A percentile compares a stretch with the other conserved stretches of the same genome.
phyloP scores from a whole-genome alignment of 768 basidiomycete genomes.

The Boletus edulis region DNA sequence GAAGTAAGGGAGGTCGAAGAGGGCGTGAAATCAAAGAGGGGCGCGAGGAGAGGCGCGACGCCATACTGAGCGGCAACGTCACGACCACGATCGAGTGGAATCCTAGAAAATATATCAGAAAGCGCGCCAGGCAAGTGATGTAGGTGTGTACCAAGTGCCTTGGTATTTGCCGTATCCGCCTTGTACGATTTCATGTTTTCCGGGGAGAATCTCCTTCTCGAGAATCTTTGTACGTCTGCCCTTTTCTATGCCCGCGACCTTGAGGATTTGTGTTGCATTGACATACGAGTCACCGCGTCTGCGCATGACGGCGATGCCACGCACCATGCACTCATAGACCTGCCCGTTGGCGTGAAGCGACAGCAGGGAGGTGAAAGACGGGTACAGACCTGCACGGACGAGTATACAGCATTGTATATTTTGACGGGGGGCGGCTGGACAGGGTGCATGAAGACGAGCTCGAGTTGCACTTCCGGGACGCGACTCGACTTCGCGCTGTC shows the following conservation, averaged over 20 bases:
- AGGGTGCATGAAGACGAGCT: constrained; percentile 15
- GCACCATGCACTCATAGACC: constrained; percentile 98
- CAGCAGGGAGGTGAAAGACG: neutral
- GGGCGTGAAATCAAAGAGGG: constrained; percentile 92
- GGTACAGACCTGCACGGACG: constrained; percentile 70
- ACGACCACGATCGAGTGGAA: constrained; percentile 90
- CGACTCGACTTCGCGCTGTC: no score
- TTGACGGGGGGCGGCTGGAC: constrained; percentile 58
- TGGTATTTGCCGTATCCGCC: constrained; percentile 99
- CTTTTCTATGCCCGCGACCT: constrained; percentile 98
- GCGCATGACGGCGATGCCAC: constrained; percentile 98
- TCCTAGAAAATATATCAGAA: constrained; percentile 52
- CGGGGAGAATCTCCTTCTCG: constrained; percentile 94
- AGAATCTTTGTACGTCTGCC: constrained; percentile 94
- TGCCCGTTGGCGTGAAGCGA: constrained; percentile 25
- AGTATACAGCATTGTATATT: constrained; percentile 93
- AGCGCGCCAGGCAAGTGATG: neutral
- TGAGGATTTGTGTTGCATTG: constrained; percentile 98
- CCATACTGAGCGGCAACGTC: constrained; percentile 93
- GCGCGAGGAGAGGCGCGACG: constrained; percentile 81
- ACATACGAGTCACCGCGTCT: constrained; percentile 92
- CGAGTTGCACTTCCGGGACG: no score
- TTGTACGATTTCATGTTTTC: constrained; percentile 97
- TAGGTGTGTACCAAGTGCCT: constrained; percentile 81
- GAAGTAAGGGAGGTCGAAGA: constrained; percentile 66